Conservation (phyloP, 768 basidiomycete genomes). For the Calocybe cyanea region DNA sequence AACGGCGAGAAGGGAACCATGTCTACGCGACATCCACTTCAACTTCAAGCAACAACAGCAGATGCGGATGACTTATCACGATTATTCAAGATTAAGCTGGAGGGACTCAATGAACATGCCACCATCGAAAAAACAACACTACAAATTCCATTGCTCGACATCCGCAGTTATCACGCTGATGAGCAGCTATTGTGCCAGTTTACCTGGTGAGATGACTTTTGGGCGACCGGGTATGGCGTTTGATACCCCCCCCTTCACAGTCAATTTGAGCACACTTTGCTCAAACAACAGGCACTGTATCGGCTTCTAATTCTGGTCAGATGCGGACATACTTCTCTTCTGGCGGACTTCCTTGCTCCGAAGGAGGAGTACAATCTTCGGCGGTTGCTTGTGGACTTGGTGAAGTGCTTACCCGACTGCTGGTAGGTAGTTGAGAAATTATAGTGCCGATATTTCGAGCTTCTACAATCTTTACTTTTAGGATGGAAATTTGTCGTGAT, state of each 20-base stretch:
- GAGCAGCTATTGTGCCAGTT: neutral
- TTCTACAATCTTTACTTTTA: neutral
- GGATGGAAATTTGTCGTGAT: conserved; percentile 2
- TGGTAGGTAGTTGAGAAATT: neutral
- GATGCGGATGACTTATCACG: no score
- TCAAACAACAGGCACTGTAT: conserved; percentile 3
- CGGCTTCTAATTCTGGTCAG: neutral
- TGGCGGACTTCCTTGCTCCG: neutral
- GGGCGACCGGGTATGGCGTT: neutral
- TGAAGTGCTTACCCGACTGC: neutral
- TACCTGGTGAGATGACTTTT: neutral
- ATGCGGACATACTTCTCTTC: neutral
- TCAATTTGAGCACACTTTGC: neutral
- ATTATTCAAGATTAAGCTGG: no score
- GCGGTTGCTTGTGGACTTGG: neutral
- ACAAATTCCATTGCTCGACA: no score
- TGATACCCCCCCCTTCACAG: neutral
- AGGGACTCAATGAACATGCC: no score
- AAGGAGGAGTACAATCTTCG: neutral
- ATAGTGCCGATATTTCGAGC: neutral
- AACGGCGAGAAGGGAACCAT: neutral
- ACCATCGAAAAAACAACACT: no score
- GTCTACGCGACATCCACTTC: no score
- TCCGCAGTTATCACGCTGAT: neutral
- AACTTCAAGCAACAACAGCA: no score